phyloP scores from a whole-genome alignment of 441 rosid genomes.

The Pelargonium cotyledonis region DNA sequence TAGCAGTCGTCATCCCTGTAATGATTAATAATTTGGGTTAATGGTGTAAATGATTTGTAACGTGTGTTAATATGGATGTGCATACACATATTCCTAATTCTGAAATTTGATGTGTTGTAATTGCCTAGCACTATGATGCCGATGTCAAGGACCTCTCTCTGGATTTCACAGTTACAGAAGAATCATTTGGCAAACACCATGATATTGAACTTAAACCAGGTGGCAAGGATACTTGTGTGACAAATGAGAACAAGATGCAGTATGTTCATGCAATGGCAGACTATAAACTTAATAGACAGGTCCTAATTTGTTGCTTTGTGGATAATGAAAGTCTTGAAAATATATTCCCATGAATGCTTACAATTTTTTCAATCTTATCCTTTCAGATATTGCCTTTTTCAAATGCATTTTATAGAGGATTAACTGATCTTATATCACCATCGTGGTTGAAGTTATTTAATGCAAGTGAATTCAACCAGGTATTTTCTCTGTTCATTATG shows the following conservation, averaged over 20 bases:
- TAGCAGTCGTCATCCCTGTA: not conserved
- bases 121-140: conserved; percentile 77
- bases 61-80: conserved; percentile 1
- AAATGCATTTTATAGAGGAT: conserved; percentile 91
- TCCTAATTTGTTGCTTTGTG: conserved; percentile 20
- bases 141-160: conserved; percentile 79
- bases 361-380: conserved; percentile 24
- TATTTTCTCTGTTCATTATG: conserved; percentile 20
- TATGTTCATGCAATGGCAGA: conserved; percentile 98
- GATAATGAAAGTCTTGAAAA: conserved; percentile 8
- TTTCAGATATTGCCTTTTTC: conserved; percentile 89
- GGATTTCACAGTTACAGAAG: conserved; percentile 94
- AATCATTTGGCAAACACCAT: conserved; percentile 69
- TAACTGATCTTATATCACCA: conserved; percentile 80
- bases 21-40: not conserved
- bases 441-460: conserved; percentile 93
- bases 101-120: conserved; percentile 17
- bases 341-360: conserved; percentile 12
- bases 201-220: conserved; percentile 81
- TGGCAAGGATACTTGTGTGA: conserved; percentile 73
- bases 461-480: conserved; percentile 97
- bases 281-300: conserved; percentile 97
- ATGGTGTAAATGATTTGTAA: not conserved
- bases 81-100: conserved; percentile 3
- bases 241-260: conserved; percentile 96